A percentile compares a stretch with the other conserved stretches of the same genome.
Conservation (phyloP, 495 filamentous ascomycete species). For the Monascus purpureus region DNA sequence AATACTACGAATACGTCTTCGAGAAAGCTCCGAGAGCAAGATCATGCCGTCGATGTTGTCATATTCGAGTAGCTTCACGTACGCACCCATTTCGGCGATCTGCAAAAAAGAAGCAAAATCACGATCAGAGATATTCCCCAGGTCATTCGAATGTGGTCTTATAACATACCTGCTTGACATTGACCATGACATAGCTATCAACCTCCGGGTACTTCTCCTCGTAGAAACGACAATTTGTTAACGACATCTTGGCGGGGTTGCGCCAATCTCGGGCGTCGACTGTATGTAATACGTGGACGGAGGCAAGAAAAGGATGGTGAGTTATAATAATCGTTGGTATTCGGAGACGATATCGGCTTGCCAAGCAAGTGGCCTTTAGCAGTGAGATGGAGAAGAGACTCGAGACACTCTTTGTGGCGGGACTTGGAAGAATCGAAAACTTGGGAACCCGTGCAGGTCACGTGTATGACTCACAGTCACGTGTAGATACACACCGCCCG, state of each 20-base stretch:
- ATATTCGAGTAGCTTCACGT: constrained; percentile 98
- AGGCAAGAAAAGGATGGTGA: constrained; percentile 4
- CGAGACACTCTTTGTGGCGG: too few relatives aligned
- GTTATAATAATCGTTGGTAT: too few relatives aligned
- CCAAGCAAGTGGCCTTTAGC: too few relatives aligned
- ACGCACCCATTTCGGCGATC: constrained; percentile 99
- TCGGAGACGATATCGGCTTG: too few relatives aligned
- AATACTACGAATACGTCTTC: constrained; percentile 93
- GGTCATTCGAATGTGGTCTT: background rate
- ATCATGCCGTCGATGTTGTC: constrained; percentile 99
- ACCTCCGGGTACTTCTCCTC: constrained; percentile 98
- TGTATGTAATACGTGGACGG: background rate
- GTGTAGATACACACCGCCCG: too few relatives aligned
- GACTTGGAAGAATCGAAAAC: too few relatives aligned
- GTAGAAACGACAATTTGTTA: constrained; percentile 98
- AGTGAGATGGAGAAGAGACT: too few relatives aligned
- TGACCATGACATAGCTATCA: constrained; percentile 99
- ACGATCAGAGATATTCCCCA: constrained; percentile 2
- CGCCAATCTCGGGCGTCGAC: constrained; percentile 19
- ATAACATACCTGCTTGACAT: constrained; percentile 71
- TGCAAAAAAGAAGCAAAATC: constrained; percentile 24
- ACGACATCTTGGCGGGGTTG: constrained; percentile 64
- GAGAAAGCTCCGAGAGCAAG: constrained; percentile 84
- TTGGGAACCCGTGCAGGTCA: too few relatives aligned
- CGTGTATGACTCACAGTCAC: too few relatives aligned